phyloP scores from a whole-genome alignment of 345 rosid genomes.

The Iberis pinnata region DNA sequence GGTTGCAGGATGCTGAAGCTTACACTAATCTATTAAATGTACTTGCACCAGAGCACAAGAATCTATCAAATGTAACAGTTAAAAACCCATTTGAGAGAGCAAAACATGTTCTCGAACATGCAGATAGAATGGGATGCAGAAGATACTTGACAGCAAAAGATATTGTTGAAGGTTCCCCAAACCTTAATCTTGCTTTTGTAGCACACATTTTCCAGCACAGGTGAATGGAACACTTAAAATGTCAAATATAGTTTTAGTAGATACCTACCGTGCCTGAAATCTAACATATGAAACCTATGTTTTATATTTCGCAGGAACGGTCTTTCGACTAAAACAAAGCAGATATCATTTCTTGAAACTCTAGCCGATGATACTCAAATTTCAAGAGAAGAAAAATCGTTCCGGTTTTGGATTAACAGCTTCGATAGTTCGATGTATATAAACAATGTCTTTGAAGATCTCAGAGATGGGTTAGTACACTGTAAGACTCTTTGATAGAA shows the following conservation, averaged over 20 bases:
- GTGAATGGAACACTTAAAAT: conserved; percentile 32
- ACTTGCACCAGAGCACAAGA: conserved; percentile 79
- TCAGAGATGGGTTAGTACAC: conserved; percentile 78
- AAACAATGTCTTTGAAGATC: conserved; percentile 91
- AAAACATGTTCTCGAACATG: conserved; percentile 83
- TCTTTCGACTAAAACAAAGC: conserved; percentile 72
- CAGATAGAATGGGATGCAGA: conserved; percentile 94
- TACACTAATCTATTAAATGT: conserved; percentile 87
- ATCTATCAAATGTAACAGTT: conserved; percentile 48
- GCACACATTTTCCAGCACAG: conserved; percentile 98
- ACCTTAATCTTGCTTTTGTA: conserved; percentile 95
- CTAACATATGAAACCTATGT: conserved; percentile 13
- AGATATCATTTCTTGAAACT: conserved; percentile 72
- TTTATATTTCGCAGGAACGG: conserved; percentile 61
- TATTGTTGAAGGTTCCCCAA: conserved; percentile 92
- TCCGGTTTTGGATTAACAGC: conserved; percentile 97
- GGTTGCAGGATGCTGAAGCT: conserved; percentile 96
- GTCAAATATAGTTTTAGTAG: background rate
- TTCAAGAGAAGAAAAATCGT: conserved; percentile 91
- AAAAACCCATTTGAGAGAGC: conserved; percentile 64
- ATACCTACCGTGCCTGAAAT: conserved; percentile 1
- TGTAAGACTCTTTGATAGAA: background rate
- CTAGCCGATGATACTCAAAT: conserved; percentile 74
- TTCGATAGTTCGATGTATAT: conserved; percentile 68
- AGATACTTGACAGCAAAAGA: conserved; percentile 95